A percentile compares a stretch with the other conserved stretches of the same genome.
phyloP scores from a whole-genome alignment of 2,329 filamentous ascomycete genomes.

The Aspergillus luchuensis region DNA sequence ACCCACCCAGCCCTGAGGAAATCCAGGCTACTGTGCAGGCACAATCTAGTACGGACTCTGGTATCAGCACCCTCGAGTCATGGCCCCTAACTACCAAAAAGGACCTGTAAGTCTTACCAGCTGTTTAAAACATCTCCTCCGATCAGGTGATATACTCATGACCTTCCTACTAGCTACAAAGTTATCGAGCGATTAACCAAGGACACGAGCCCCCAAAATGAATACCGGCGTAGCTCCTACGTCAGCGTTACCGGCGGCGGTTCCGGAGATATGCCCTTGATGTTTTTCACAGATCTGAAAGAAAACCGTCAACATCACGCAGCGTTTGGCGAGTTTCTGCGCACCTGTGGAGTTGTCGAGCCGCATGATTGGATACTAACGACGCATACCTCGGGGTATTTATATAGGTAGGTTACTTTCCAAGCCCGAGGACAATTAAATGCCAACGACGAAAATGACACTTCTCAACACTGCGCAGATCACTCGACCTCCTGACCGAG shows the following conservation, averaged over 20 bases:
- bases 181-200: slow-evolving; percentile 31
- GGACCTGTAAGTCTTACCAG: too few species aligned
- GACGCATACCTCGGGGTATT: slow-evolving; percentile 37
- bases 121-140: too few species aligned
- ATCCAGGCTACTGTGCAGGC: too few species aligned
- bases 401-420: slow-evolving; percentile 41
- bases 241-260: slow-evolving; percentile 48
- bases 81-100: too few species aligned
- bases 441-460: too few species aligned
- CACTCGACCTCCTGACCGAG: slow-evolving; percentile 46
- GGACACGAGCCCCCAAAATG: slow-evolving; percentile 39
- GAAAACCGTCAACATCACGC: slow-evolving; percentile 49
- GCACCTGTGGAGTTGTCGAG: slow-evolving; percentile 32
- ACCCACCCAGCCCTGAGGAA: too few species aligned
- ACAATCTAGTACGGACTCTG: too few species aligned
- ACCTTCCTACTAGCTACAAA: too few species aligned
- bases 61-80: too few species aligned
- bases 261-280: slow-evolving; percentile 33
- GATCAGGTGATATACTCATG: too few species aligned
- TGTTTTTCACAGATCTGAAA: slow-evolving; percentile 44
- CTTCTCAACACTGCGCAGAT: slow-evolving; percentile 18
- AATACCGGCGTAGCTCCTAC: slow-evolving; percentile 43
- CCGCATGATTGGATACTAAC: slow-evolving; percentile 46
- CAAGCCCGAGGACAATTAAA: too few species aligned
- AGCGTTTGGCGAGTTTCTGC: slow-evolving; percentile 37